Base-by-base conservation (phyloP, 371 early-diverging fungal species). In the Rhizopus arrhizus region DNA sequence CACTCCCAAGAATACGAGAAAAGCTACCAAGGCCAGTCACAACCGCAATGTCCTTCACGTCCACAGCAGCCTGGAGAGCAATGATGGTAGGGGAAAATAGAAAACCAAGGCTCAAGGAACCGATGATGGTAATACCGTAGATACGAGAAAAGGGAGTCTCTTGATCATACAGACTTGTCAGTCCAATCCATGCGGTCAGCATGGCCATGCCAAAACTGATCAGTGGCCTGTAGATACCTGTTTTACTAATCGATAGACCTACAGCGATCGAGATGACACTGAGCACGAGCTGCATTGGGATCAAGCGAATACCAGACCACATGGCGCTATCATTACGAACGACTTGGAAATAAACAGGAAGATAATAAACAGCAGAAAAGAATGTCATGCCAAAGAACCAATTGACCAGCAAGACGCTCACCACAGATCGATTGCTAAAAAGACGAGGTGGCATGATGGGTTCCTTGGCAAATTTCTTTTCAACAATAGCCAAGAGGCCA, bases 301-400 rank as follows among this genome's bases (percentile, higher is more conserved):
- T 80, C 38, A 80, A 41, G 36, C 77, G 64, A 36, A 85, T 65
- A 31, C 87, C 87, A 0, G 82, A 81, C 72, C 75, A 75, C 46
- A 78, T 86, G 29, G 87, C 84, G 13, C 62, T 56, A 43, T 78
- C 74, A 7, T 73, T 72, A 36, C 69, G 69, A 9, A 91, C 91
- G 38, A 92, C 84, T 62, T 89, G 91, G 73, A 90, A 91, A 72
- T 88, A 95, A 8, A 91, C 73, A 12, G 95, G 94, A 0, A 89
- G 61, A 42, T 82, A 84, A 56, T 80, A 88, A 5, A 85, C 63
- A 0, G 78, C 74, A 38, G 74, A 64, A 56, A 75, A 87, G 66
- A 85, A 89, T 0, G 77, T 63, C 43, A 78, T 71, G 5, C 86
- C 79, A 57, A 85, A 73, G 55, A 82, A 85, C 61, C 85, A 80